Evolutionary conservation across 2,329 filamentous ascomycete species (phyloP).

Genomic region (Scleromitrula shiraiana): DNA sequence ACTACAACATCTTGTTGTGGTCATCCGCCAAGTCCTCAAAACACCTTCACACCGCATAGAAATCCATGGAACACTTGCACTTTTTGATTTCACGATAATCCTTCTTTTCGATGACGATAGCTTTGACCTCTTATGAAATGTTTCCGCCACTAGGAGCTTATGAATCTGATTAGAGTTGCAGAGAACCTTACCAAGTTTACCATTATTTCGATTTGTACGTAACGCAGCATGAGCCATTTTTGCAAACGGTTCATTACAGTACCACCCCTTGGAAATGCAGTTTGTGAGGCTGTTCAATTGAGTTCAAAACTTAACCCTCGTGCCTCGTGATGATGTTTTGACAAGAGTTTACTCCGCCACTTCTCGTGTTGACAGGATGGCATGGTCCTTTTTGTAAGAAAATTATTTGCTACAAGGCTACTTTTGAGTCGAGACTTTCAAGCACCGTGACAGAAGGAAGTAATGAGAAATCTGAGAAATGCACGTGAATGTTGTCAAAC

Average conservation of each 20-base stretch:
- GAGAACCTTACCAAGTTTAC: too few relatives aligned
- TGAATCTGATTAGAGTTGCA: not conserved
- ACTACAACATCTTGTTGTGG: not conserved
- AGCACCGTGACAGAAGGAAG: too few relatives aligned
- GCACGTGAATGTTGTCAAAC: not conserved
- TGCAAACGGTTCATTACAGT: not conserved
- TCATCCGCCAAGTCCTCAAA: not conserved
- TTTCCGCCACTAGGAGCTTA: not conserved
- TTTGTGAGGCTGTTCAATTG: too few relatives aligned
- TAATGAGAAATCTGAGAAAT: not conserved
- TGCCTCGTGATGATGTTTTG: not conserved
- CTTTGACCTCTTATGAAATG: not conserved
- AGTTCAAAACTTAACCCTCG: too few relatives aligned
- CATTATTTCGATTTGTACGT: not conserved
- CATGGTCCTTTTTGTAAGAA: too few relatives aligned
- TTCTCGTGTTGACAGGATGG: not conserved
- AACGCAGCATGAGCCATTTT: conserved; percentile 6
- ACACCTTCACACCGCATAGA: not conserved
- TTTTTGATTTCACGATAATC: conserved; percentile 4
- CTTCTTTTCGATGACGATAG: not conserved
- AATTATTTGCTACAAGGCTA: too few relatives aligned
- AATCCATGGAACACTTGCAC: conserved; percentile 4
- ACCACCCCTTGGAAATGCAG: not conserved
- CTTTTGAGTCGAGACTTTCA: too few relatives aligned
- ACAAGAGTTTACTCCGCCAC: not conserved